These are phyloP conservation scores for Irpex sp. DNA, from an alignment of 1,284 basidiomycete species.

Conservation along the genomic window DNA sequence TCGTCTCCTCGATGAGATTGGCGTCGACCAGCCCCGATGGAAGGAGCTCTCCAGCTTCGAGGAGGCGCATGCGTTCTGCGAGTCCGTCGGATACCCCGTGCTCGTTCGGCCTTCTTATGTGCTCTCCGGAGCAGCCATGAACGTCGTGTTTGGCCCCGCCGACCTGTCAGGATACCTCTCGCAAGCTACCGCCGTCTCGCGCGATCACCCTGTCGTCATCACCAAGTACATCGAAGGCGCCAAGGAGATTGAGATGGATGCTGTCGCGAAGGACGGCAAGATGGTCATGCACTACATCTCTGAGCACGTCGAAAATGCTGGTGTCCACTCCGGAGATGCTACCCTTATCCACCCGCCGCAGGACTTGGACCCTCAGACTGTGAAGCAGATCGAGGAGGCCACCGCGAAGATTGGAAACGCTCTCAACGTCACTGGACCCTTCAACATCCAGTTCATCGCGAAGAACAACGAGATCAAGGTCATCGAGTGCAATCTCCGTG, in stretches of 20 bases:
- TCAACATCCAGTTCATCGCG: constrained; percentile 99
- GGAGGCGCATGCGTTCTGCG: constrained; percentile 85
- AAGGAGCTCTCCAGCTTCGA: constrained; percentile 92
- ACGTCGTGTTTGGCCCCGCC: constrained; percentile 92
- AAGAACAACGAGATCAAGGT: constrained; percentile 99
- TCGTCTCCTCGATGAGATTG: constrained; percentile 93
- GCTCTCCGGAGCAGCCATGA: constrained; percentile 98
- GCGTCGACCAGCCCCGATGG: constrained; percentile 96
- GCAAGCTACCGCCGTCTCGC: constrained; percentile 94
- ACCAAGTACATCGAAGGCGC: constrained; percentile 99
- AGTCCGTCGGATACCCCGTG: constrained; percentile 91
- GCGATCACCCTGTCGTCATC: constrained; percentile 97
- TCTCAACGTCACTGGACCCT: constrained; percentile 97
- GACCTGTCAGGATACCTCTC: constrained; percentile 90
- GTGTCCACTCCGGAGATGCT: constrained; percentile 96
- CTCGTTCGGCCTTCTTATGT: constrained; percentile 98
- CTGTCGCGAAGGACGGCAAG: constrained; percentile 94
- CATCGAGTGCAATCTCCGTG: constrained; percentile 98
- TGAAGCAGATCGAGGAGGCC: constrained; percentile 93
- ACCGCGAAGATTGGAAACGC: constrained; percentile 97
- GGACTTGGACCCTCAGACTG: constrained; percentile 94
- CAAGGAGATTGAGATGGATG: constrained; percentile 99
- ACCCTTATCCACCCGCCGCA: constrained; percentile 97
- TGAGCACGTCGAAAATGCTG: constrained; percentile 99
- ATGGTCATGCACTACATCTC: constrained; percentile 99